Evolutionary conservation across 1,139 yeast genomes (phyloP), one percentile per base, ranked within the genome.

Genomic region (Kodamaea plutei): DNA sequence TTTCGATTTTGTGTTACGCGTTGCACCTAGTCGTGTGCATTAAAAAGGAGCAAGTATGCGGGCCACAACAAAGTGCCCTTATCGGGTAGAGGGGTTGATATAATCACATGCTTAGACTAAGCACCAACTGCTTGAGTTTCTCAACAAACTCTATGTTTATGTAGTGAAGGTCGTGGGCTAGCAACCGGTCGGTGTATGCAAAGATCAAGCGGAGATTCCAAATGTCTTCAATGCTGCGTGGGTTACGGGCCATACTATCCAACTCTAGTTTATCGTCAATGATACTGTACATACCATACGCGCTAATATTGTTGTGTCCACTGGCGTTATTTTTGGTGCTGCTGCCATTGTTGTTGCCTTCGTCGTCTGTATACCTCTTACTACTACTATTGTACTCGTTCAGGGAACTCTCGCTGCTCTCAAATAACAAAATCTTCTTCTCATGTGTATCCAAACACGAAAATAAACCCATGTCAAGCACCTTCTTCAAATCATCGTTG

Each of bases 171-270:
- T 58, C 58, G 13, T 51, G 51, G 16, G 50, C 45, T n/a, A 54
- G 41, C 25, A 60, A 35, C 26, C 55, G 54, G 34, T 79, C 85
- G 15, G 76, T 69, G 52, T 71, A 81, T 8, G 80, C 75, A 52
- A 84, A 79, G 11, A 84, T 55, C 24, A 84, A 52, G 38, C 72
- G 69, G 37, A 84, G 55, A 42, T 79, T 81, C 83, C 87, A 78
- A 30, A 83, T 52, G 35, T 80, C 84, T 34, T 80, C 83, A 2
- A 65, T 49, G 1, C 54, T 50, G 13, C 44, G 37, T 0, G 87
- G 84, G 1, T 44, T 40, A 10, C 43, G 40, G 1, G 78, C 78
- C 45, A 73, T 57, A 4, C 53, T 48, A 20, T 58, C 58, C 24
- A 81, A 52, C 37, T 79, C 79, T 20, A 74, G 51, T 44, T 77